phyloP scores from a whole-genome alignment of 2,329 filamentous ascomycete species.

The Neonectria sp. region DNA sequence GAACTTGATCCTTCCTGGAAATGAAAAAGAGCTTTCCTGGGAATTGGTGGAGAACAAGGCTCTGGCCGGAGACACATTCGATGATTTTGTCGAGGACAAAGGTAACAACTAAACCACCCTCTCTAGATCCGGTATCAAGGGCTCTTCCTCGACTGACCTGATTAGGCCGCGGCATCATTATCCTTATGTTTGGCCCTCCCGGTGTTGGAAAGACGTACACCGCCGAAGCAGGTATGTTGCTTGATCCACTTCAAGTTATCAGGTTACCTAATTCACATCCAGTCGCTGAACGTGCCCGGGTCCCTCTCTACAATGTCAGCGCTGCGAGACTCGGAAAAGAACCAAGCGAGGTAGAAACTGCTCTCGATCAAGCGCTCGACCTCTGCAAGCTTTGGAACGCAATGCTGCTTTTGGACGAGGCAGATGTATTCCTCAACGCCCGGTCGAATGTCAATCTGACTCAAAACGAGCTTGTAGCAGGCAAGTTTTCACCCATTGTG shows the following conservation, averaged over 20 bases:
- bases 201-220: slow-evolving; percentile 50
- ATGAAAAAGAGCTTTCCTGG: slow-evolving; percentile 17
- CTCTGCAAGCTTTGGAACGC: slow-evolving; percentile 42
- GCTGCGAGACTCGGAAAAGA: slow-evolving; percentile 20
- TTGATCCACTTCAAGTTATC: neutral
- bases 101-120: neutral
- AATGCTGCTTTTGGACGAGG: slow-evolving; percentile 44
- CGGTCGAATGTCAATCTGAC: slow-evolving; percentile 32
- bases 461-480: slow-evolving; percentile 41
- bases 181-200: slow-evolving; percentile 48
- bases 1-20: slow-evolving; percentile 9
- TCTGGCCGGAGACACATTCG: slow-evolving; percentile 7
- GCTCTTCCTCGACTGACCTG: neutral
- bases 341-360: slow-evolving; percentile 4
- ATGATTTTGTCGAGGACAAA: slow-evolving; percentile 24
- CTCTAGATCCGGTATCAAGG: too few species aligned
- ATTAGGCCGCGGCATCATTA: slow-evolving; percentile 40
- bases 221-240: slow-evolving; percentile 38
- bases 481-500: slow-evolving; percentile 12
- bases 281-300: slow-evolving; percentile 28
- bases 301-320: slow-evolving; percentile 37
- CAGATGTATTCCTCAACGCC: slow-evolving; percentile 39
- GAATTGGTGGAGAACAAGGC: slow-evolving; percentile 18
- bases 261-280: too few species aligned
- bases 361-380: slow-evolving; percentile 31